Conservation (phyloP, 2,329 filamentous ascomycete genomes). For the Thyridium curvatum region DNA sequence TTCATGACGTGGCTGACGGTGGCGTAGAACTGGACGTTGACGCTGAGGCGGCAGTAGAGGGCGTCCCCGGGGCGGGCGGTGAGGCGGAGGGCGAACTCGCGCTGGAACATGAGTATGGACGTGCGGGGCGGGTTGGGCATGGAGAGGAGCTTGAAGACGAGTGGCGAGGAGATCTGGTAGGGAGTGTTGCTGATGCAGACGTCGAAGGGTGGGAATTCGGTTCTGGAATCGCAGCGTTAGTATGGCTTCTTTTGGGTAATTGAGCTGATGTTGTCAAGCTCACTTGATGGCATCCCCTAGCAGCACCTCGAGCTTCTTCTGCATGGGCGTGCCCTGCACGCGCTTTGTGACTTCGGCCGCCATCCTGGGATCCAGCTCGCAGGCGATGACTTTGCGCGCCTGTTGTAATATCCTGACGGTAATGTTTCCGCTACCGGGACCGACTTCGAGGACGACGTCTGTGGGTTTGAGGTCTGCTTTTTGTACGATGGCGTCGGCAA, state of each 20-base stretch:
- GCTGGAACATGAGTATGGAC: slow-evolving; percentile 80
- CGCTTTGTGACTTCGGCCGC: slow-evolving; percentile 89
- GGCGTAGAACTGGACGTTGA: slow-evolving; percentile 88
- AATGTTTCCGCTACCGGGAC: slow-evolving; percentile 77
- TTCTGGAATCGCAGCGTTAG: slow-evolving; percentile 76
- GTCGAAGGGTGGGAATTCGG: slow-evolving; percentile 53
- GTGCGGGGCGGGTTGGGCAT: slow-evolving; percentile 75
- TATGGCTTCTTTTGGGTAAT: no score
- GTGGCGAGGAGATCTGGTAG: slow-evolving; percentile 78
- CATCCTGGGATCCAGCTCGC: slow-evolving; percentile 91
- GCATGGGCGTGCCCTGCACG: slow-evolving; percentile 81
- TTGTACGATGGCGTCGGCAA: slow-evolving; percentile 48
- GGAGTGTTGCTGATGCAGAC: slow-evolving; percentile 77
- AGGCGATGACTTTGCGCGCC: slow-evolving; percentile 69
- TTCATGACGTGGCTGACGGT: slow-evolving; percentile 72
- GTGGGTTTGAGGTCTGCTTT: slow-evolving; percentile 89
- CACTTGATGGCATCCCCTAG: slow-evolving; percentile 90
- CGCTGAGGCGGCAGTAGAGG: slow-evolving; percentile 82
- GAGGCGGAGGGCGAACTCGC: slow-evolving; percentile 86
- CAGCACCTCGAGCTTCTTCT: slow-evolving; percentile 79
- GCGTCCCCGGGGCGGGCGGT: slow-evolving; percentile 84
- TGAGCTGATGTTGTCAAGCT: slow-evolving; percentile 35
- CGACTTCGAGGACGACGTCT: slow-evolving; percentile 85
- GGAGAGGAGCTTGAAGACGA: slow-evolving; percentile 81
- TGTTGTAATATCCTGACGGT: slow-evolving; percentile 86